Evolutionary conservation across 208 protist species (phyloP).

Genomic region (Jaenimonas drosophilae): DNA sequence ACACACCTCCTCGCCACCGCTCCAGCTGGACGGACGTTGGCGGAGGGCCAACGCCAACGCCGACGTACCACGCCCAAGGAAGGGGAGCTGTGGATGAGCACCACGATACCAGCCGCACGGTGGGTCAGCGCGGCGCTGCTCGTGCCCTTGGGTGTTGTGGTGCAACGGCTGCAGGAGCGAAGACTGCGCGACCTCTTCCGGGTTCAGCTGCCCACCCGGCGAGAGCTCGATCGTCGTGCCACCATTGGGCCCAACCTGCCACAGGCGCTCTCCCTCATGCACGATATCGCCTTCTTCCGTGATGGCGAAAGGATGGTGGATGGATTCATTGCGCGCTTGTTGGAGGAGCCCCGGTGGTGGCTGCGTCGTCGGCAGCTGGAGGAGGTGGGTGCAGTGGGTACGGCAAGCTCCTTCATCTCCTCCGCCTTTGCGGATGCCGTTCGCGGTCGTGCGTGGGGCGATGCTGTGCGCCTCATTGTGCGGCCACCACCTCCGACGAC

Average conservation of each 20-base stretch:
- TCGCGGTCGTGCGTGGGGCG: background rate
- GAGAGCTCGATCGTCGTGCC: too few species aligned
- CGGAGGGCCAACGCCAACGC: too few species aligned
- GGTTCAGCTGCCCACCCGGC: background rate
- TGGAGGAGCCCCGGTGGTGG: conserved; percentile 65
- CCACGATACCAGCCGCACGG: conserved; percentile 52
- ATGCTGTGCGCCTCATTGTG: conserved; percentile 4
- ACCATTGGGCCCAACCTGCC: too few species aligned
- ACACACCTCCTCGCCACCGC: too few species aligned
- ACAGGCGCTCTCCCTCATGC: conserved; percentile 1
- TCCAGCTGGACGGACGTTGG: too few species aligned
- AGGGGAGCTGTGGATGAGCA: conserved; percentile 47
- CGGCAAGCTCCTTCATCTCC: conserved; percentile 1
- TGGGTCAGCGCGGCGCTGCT: conserved; percentile 73
- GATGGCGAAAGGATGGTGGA: conserved; percentile 64
- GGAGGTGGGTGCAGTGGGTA: conserved; percentile 13
- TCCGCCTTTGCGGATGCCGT: conserved; percentile 4
- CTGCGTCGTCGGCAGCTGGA: conserved; percentile 11
- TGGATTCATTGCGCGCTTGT: conserved; percentile 52
- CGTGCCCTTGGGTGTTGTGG: conserved; percentile 52
- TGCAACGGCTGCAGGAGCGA: conserved; percentile 55
- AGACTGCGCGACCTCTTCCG: conserved; percentile 31
- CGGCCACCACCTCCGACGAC: background rate
- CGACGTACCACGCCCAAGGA: background rate
- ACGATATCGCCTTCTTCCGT: conserved; percentile 63